phyloP scores from a whole-genome alignment of 305 asterid genomes.

The Fraxinus greggii region DNA sequence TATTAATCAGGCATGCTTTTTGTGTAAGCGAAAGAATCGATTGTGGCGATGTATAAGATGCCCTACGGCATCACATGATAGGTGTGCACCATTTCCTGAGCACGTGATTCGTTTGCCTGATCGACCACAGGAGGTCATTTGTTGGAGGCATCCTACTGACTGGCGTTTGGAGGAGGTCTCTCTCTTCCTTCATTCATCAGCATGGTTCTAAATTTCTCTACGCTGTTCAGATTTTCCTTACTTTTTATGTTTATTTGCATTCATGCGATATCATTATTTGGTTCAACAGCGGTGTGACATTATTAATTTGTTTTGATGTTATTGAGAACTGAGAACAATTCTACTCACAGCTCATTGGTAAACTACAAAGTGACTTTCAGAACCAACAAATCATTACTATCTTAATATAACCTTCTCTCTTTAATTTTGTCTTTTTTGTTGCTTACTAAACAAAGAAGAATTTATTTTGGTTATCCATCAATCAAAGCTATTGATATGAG shows the following conservation, averaged over 20 bases:
- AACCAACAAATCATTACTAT: slow-evolving; percentile 4
- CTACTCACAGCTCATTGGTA: background rate
- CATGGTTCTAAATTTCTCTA: slow-evolving; percentile 14
- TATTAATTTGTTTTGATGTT: background rate
- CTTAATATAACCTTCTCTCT: background rate
- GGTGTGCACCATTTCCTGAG: slow-evolving; percentile 82
- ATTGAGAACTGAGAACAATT: background rate
- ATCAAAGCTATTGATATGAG: background rate
- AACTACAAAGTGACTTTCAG: background rate
- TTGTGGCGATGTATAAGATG: slow-evolving; percentile 79
- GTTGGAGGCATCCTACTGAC: slow-evolving; percentile 82
- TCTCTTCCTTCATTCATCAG: slow-evolving; percentile 37
- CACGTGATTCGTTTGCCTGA: slow-evolving; percentile 53
- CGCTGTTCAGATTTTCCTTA: background rate
- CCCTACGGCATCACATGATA: slow-evolving; percentile 67
- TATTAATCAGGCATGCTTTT: slow-evolving; percentile 65
- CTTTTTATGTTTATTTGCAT: background rate
- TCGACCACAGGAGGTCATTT: slow-evolving; percentile 71
- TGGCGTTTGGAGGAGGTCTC: slow-evolving; percentile 62
- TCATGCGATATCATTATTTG: slow-evolving; percentile 5
- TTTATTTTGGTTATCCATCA: slow-evolving; percentile 3
- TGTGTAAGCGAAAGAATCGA: slow-evolving; percentile 67
- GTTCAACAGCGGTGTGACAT: background rate
- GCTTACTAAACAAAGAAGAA: background rate
- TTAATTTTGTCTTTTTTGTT: background rate